A percentile compares a stretch with the other conserved stretches of the same genome.
Evolutionary conservation across 1,139 yeast genomes (phyloP).

Genomic region (Sugiyamaella xylanicola): DNA sequence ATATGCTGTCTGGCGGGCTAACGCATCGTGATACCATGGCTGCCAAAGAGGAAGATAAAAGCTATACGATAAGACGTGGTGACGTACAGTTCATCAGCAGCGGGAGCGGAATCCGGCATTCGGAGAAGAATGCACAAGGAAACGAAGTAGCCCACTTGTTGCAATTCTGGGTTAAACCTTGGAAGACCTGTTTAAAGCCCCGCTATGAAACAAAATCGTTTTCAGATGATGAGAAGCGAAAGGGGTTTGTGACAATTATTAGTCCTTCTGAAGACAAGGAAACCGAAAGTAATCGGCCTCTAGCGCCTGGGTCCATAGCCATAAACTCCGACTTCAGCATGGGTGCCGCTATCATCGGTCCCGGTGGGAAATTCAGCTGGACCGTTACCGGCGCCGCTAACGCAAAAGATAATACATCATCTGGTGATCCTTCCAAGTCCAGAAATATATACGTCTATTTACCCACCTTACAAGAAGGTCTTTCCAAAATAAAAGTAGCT

Average conservation of each 20-base stretch:
- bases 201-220: slow-evolving; percentile 13
- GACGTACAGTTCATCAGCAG: slow-evolving; percentile 18
- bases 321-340: slow-evolving; percentile 18
- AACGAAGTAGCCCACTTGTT: slow-evolving; percentile 5
- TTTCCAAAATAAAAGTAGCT: slow-evolving; percentile 6
- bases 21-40: slow-evolving; percentile 18
- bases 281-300: not conserved
- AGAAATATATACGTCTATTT: slow-evolving; percentile 19
- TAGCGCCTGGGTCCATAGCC: slow-evolving; percentile 11
- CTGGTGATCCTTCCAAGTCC: not conserved
- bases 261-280: slow-evolving; percentile 12
- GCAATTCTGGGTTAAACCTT: slow-evolving; percentile 19
- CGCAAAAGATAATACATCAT: not conserved
- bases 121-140: slow-evolving; percentile 14
- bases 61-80: slow-evolving; percentile 15
- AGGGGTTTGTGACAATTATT: slow-evolving; percentile 14
- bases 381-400: slow-evolving; percentile 6
- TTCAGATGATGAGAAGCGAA: slow-evolving; percentile 13
- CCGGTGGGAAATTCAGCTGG: slow-evolving; percentile 14
- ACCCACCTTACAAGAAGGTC: slow-evolving; percentile 10
- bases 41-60: slow-evolving; percentile 4
- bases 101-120: slow-evolving; percentile 18
- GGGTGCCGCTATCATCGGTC: slow-evolving; percentile 18
- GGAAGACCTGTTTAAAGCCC: slow-evolving; percentile 13
- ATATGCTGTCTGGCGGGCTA: slow-evolving; percentile 15